Evolutionary conservation across 768 basidiomycete genomes (phyloP), one percentile per base, ranked within the genome.

Genomic region (Phlebiopsis flavidoalba): DNA sequence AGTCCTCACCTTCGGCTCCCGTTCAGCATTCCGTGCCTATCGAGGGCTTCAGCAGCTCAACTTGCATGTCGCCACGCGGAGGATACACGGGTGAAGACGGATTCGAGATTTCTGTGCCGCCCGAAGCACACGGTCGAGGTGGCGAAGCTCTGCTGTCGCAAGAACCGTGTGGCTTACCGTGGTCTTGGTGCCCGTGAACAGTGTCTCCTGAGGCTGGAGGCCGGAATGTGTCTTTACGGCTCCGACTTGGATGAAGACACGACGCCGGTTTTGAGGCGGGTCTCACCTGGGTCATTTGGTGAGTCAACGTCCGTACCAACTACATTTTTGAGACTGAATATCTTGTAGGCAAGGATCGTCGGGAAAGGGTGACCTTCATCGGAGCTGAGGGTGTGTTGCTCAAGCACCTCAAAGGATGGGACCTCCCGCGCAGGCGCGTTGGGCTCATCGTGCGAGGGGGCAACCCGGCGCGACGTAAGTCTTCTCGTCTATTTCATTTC

Each of bases 21-120:
- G 26, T 6, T 31, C 26, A 6, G 26, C 26, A 6, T 31, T 43
- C 14, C 40, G 40, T 43, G 40, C 40, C 40, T 8, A 17, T 43
- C 8, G 40, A 43, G 12, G 40, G 40, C 40, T 17, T 12, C 17
- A 7, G 37, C 14, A 7, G 7, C 8, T n/a, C n/a, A 31, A 31
- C 26, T 6, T 31, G 26, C 26, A 94, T 98, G 70, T 84, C 98
- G 33, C 91, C 94, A 8, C 86, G 97, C 15, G 93, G 94, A 31
- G 97, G 97, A 5, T 99, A 99, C 75, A 98, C 97, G 0, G 97
- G 97, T 11, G 97, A 99, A 75, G 97, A 99, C 73, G 97, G 97
- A 0, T 98, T 99, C 65, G 97, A 99, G 93, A 93, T 98, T 63
- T 96, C 93, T 4, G 87, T 96, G 46, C 93, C 93, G 0, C 91